These are phyloP conservation scores for Solanum sitiens DNA, from an alignment of 257 asterid genomes.

Conservation along the genomic window DNA sequence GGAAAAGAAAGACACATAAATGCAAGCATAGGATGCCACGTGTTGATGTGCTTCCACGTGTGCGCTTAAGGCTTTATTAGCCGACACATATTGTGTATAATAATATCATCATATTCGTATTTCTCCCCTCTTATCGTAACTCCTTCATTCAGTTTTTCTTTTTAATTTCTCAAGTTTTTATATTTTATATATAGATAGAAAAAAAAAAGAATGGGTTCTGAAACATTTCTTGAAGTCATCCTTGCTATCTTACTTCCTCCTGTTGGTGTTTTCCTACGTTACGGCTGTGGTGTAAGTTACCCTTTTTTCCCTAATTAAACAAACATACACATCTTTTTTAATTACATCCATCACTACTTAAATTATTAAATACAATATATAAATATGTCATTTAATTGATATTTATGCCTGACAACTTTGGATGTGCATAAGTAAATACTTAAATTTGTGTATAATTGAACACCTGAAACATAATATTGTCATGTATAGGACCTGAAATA, in stretches of 20 bases:
- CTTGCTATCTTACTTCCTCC: slow-evolving; percentile 87
- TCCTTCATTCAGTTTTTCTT: neutral
- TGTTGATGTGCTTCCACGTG: slow-evolving; percentile 34
- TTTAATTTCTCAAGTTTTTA: neutral
- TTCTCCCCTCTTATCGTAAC: neutral
- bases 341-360: neutral
- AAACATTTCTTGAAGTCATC: slow-evolving; percentile 66
- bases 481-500: too few relatives aligned
- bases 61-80: neutral
- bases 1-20: neutral
- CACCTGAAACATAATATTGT: too few relatives aligned
- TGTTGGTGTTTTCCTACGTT: slow-evolving; percentile 87
- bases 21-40: neutral
- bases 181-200: too few relatives aligned
- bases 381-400: too few relatives aligned
- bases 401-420: neutral
- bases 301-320: neutral
- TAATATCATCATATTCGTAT: neutral
- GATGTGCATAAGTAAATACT: too few relatives aligned
- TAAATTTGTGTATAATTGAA: too few relatives aligned
- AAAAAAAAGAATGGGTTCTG: slow-evolving; percentile 63
- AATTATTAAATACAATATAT: neutral
- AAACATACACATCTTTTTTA: neutral
- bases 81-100: slow-evolving; percentile 22
- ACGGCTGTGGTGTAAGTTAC: slow-evolving; percentile 69